Evolutionary conservation across 345 rosid genomes (phyloP).

Genomic region (Sisymbrium irio): DNA sequence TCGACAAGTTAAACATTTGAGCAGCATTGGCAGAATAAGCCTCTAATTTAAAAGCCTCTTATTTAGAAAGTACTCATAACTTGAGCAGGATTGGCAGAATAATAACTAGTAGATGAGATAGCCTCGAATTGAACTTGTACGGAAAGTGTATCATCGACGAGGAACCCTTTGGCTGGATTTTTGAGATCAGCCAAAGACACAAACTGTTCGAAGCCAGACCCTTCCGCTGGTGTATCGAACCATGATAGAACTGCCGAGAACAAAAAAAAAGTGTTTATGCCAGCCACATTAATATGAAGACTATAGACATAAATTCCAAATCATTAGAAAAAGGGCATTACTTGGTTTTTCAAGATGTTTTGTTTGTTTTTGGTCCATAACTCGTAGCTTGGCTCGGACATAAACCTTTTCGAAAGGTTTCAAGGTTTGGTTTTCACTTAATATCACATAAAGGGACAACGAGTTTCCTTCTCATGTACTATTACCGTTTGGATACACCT

Average conservation of each 20-base stretch:
- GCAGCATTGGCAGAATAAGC: background rate
- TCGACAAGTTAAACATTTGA: background rate
- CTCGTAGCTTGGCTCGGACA: conserved; percentile 15
- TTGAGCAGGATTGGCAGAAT: background rate
- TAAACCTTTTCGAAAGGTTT: conserved; percentile 14
- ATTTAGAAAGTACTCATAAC: background rate
- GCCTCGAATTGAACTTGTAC: conserved; percentile 16
- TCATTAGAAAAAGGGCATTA: background rate
- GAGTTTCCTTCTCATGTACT: conserved; percentile 16
- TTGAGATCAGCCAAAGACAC: conserved; percentile 9
- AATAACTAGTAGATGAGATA: background rate
- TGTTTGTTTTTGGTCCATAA: conserved; percentile 8
- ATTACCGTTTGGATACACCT: conserved; percentile 22
- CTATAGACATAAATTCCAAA: too few species aligned
- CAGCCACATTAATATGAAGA: too few species aligned
- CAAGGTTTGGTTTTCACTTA: background rate
- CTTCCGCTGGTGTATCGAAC: background rate
- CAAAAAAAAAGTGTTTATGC: background rate
- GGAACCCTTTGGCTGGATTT: conserved; percentile 9
- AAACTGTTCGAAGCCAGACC: background rate
- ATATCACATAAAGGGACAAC: background rate
- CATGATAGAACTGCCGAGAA: conserved; percentile 5
- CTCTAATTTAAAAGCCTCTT: background rate
- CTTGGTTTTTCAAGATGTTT: conserved; percentile 7
- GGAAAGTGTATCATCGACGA: background rate